Conservation (phyloP, 2,329 filamentous ascomycete genomes). For the Magnaporthiopsis poae region DNA sequence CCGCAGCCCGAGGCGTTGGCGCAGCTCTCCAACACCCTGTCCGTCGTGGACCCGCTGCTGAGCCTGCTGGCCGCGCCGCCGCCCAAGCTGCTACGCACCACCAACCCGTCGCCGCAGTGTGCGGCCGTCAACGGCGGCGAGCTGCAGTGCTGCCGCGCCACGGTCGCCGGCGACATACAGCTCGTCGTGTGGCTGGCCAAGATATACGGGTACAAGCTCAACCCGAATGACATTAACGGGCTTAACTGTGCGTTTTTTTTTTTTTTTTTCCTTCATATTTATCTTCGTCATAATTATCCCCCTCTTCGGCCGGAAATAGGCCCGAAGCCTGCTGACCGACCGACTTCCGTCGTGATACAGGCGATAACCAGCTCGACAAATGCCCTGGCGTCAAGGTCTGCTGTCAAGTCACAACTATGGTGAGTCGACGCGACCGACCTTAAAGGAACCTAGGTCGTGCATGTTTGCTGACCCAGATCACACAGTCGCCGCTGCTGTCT, state of each 20-base stretch:
- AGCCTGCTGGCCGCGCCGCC: slow-evolving; percentile 18
- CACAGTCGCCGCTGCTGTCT: slow-evolving; percentile 23
- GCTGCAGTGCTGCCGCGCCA: slow-evolving; percentile 21
- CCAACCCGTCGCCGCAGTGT: slow-evolving; percentile 19
- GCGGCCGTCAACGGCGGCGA: slow-evolving; percentile 19
- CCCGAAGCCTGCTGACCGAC: background rate
- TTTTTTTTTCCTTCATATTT: background rate
- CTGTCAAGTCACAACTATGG: slow-evolving; percentile 22
- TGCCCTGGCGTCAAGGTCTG: slow-evolving; percentile 23
- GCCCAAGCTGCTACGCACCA: slow-evolving; percentile 18
- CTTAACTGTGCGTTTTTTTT: slow-evolving; percentile 19
- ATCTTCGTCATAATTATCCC: too few species aligned
- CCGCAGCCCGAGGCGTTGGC: slow-evolving; percentile 5
- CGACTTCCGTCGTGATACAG: slow-evolving; percentile 8
- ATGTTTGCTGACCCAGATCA: background rate
- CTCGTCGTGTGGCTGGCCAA: slow-evolving; percentile 20
- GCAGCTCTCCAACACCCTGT: slow-evolving; percentile 7
- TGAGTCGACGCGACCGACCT: slow-evolving; percentile 15
- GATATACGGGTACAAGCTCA: slow-evolving; percentile 20
- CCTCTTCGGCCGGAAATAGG: background rate
- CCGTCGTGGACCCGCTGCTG: slow-evolving; percentile 12
- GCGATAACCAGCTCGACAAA: slow-evolving; percentile 15
- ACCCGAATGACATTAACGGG: slow-evolving; percentile 22
- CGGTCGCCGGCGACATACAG: slow-evolving; percentile 19
- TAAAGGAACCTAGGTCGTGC: background rate